Conservation (phyloP, 73 alveolate species). For the Loxodes magnus region DNA sequence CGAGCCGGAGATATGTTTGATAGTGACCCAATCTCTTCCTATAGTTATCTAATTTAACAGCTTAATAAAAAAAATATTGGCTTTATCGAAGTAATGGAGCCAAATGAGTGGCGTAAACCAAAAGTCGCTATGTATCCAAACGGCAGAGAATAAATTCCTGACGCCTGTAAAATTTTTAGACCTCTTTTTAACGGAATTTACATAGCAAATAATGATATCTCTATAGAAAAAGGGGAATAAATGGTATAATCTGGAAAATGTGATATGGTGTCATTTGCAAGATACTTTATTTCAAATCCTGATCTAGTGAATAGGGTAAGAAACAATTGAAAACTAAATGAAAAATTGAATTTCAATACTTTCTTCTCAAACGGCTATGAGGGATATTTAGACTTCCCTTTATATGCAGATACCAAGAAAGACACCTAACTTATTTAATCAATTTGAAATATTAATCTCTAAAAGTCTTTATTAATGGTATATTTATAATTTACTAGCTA, state of each 20-base stretch:
- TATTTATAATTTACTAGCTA: no score
- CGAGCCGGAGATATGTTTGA: no score
- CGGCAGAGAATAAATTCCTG: slow-evolving; percentile 20
- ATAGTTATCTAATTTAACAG: slow-evolving; percentile 19
- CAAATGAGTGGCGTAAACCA: no score
- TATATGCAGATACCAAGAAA: slow-evolving; percentile 7
- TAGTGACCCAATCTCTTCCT: not conserved
- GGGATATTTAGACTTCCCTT: slow-evolving; percentile 33
- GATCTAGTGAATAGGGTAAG: slow-evolving; percentile 25
- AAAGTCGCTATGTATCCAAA: slow-evolving; percentile 18
- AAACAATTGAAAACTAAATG: slow-evolving; percentile 15
- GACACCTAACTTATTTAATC: no score
- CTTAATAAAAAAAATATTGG: slow-evolving; percentile 30
- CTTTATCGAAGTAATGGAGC: slow-evolving; percentile 24
- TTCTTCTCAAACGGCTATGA: slow-evolving; percentile 17
- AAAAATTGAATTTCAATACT: slow-evolving; percentile 16
- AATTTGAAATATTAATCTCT: no score
- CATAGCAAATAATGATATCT: slow-evolving; percentile 20
- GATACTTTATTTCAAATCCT: slow-evolving; percentile 19
- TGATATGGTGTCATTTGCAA: slow-evolving; percentile 31
- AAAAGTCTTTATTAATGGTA: no score
- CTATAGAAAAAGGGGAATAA: slow-evolving; percentile 19
- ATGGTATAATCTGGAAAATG: slow-evolving; percentile 19
- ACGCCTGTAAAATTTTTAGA: slow-evolving; percentile 9
- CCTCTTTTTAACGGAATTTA: slow-evolving; percentile 17